Evolutionary conservation across 2,329 filamentous ascomycete species (phyloP).

Genomic region (Aspergillus sp.): DNA sequence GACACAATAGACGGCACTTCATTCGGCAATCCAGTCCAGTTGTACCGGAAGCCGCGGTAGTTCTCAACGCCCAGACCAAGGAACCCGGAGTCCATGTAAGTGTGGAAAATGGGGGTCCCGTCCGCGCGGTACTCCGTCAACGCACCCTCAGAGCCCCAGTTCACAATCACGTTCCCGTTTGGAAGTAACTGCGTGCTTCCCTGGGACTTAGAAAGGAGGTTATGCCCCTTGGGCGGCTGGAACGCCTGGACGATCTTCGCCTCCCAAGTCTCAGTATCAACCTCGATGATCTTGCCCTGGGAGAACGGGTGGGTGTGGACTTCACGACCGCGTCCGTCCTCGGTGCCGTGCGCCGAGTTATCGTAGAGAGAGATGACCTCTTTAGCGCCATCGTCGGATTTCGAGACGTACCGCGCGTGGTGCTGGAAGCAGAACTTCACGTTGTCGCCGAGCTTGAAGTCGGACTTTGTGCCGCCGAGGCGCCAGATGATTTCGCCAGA

Average conservation of each 20-base stretch:
- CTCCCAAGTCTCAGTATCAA: constrained; percentile 40
- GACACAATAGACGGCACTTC: constrained; percentile 36
- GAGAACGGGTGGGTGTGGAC: constrained; percentile 44
- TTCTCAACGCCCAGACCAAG: constrained; percentile 28
- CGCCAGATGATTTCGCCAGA: constrained; percentile 10
- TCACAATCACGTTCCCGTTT: constrained; percentile 27
- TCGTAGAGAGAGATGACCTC: constrained; percentile 22
- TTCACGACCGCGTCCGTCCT: constrained; percentile 33
- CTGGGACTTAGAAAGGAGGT: constrained; percentile 20
- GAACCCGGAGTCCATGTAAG: constrained; percentile 29
- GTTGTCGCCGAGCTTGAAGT: constrained; percentile 9
- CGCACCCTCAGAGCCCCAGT: constrained; percentile 28
- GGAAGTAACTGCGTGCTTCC: constrained; percentile 30
- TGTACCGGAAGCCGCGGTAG: constrained; percentile 38
- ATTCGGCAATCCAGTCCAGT: constrained; percentile 36
- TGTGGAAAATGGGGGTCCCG: constrained; percentile 33
- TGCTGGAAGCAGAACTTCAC: constrained; percentile 14
- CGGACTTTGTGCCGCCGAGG: constrained; percentile 5
- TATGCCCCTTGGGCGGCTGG: constrained; percentile 16
- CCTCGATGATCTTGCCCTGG: constrained; percentile 46
- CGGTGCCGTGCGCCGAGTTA: constrained; percentile 38
- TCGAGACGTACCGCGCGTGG: constrained; percentile 8
- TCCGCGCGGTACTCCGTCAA: constrained; percentile 25
- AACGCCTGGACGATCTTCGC: constrained; percentile 9
- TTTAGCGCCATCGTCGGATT: neutral